Evolutionary conservation across 192 early-diverging fungal species (phyloP).

Genomic region (Lobosporangium transversale): DNA sequence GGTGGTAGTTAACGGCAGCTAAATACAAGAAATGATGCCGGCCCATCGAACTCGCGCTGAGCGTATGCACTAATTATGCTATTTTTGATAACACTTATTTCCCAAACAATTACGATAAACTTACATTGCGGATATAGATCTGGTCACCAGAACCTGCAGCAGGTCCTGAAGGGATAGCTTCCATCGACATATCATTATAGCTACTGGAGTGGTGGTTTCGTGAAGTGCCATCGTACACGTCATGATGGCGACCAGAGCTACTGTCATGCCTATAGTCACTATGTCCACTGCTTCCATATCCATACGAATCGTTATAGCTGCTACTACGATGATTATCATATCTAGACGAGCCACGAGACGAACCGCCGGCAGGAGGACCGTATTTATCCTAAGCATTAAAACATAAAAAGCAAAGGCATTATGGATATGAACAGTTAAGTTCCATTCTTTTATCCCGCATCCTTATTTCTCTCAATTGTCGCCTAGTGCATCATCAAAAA

Average conservation of each 20-base stretch:
- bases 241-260: slow-evolving; percentile 12
- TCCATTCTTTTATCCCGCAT: too few relatives aligned
- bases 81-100: too few relatives aligned
- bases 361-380: slow-evolving; percentile 30
- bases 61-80: too few relatives aligned
- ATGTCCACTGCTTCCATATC: slow-evolving; percentile 12
- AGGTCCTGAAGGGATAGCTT: slow-evolving; percentile 34
- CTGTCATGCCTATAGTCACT: slow-evolving; percentile 19
- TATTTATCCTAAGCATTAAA: slow-evolving; percentile 34
- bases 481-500: background rate
- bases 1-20: slow-evolving; percentile 69
- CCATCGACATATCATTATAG: slow-evolving; percentile 18
- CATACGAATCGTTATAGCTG: slow-evolving; percentile 4
- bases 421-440: background rate
- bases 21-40: background rate
- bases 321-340: background rate
- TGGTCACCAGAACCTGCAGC: slow-evolving; percentile 46
- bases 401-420: background rate
- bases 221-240: slow-evolving; percentile 11
- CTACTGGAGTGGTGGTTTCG: slow-evolving; percentile 2
- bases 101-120: too few relatives aligned
- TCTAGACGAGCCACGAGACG: slow-evolving; percentile 7
- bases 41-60: too few relatives aligned
- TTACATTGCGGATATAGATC: slow-evolving; percentile 49
- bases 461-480: too few relatives aligned